Evolutionary conservation across 2,329 filamentous ascomycete species (phyloP), one percentile per base, ranked within the genome.

Genomic region (Lasiodiplodia hormozganensis): DNA sequence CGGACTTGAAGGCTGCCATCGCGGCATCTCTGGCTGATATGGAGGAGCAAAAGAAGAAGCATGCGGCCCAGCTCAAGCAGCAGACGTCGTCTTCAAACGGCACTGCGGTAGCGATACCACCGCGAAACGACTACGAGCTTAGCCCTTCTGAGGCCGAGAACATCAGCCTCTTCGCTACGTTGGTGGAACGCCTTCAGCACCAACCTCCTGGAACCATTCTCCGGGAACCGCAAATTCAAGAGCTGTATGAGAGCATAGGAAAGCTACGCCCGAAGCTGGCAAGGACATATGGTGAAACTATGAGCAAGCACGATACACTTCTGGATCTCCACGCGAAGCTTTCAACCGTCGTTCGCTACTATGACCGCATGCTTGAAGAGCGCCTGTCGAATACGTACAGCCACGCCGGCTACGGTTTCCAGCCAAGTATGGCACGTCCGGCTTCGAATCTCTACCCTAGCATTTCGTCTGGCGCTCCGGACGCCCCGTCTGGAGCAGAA

Each of bases 231-330:
- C 96, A 98, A 78, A 97, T 99, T 62, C 96, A 99, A 80, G 96
- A 99, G 81, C 85, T 99, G 4, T 99, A 99, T 78, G 96, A 98
- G 76, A 96, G 94, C 74, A 98, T 99, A 74, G 94, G 95, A n/a
- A 87, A 93, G 18, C 83, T 99, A 71, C 88, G 96, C 62, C 96
- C 96, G 1, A 99, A 99, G 79, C 85, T 99, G 67, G 96, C 96
- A 4, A 88, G 96, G 68, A 97, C 95, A 0, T 97, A 98, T 77
- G 96, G 96, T 67, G 96, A 99, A 82, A 97, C 96, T 0, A 98
- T 99, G 96, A 98, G 96, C 87, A 99, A 99, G 81, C 96, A 98
- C 79, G 94, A 99, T 78, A 96, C 95, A 0, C 85, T 99, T 11
- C 87, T 98, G 28, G 96, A 99, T 78, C 85, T 99, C 0, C 96